phyloP scores from a whole-genome alignment of 1,139 yeast species.

The Nadsonia starkeyi-henricii region DNA sequence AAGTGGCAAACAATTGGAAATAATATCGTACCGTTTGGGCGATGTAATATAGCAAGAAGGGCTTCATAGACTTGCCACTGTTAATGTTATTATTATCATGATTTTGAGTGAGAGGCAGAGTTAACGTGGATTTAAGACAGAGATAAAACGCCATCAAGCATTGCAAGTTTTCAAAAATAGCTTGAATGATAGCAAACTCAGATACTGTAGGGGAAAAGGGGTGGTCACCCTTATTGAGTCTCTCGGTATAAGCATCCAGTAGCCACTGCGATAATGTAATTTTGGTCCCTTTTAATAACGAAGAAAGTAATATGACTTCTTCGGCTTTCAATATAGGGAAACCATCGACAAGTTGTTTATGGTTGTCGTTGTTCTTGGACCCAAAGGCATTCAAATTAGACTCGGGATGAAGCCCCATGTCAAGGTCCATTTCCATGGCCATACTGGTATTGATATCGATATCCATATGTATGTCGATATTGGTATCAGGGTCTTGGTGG shows the following conservation, averaged over 20 bases:
- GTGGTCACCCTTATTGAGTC: not conserved
- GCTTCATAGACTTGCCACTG: not conserved
- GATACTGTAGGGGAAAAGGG: not conserved
- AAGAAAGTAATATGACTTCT: not conserved
- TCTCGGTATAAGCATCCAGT: not conserved
- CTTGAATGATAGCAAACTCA: not conserved
- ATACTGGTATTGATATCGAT: not conserved
- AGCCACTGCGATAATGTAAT: not conserved
- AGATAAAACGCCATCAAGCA: not conserved
- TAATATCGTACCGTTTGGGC: not conserved
- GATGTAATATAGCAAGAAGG: not conserved
- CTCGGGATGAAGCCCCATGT: not conserved
- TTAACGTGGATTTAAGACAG: not conserved
- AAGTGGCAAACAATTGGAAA: not conserved
- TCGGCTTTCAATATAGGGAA: not conserved
- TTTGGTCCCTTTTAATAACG: not conserved
- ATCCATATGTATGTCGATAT: not conserved
- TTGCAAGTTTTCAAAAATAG: not conserved
- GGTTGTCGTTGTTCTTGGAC: no score
- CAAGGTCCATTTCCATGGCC: not conserved
- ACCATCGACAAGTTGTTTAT: no score
- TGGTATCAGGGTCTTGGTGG: no score
- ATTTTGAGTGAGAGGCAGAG: no score
- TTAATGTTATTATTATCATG: no score
- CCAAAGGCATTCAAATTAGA: not conserved